These are phyloP conservation scores for Plasmodium coatneyi DNA, from an alignment of 169 alveolate species.

Conservation along the genomic window DNA sequence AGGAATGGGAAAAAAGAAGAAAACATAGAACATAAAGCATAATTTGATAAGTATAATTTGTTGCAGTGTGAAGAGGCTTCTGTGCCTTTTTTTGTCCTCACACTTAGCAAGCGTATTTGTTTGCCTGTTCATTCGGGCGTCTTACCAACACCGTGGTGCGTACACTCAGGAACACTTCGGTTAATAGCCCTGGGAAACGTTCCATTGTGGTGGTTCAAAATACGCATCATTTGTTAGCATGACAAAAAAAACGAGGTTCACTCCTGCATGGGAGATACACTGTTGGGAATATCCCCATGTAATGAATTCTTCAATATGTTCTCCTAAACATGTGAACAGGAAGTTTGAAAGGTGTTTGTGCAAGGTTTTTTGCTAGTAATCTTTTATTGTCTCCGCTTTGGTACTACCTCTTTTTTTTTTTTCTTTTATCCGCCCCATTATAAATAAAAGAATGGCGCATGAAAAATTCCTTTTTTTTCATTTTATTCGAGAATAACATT, in stretches of 20 bases:
- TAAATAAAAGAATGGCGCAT: neutral
- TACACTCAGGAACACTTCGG: neutral
- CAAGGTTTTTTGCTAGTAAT: neutral
- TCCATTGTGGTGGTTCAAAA: neutral
- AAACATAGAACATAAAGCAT: neutral
- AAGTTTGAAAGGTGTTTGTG: neutral
- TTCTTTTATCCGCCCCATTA: neutral
- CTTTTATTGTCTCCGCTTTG: neutral
- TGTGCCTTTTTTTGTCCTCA: neutral
- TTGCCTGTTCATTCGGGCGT: neutral
- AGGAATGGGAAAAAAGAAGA: neutral
- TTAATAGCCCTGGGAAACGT: neutral
- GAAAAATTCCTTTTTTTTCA: neutral
- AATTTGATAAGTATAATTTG: neutral
- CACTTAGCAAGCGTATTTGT: neutral
- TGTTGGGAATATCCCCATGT: neutral
- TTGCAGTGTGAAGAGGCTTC: neutral
- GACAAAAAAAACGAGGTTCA: neutral
- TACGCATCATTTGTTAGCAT: neutral
- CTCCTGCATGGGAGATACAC: neutral
- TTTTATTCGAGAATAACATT: neutral
- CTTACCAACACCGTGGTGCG: neutral
- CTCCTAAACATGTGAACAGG: neutral
- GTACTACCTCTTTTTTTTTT: neutral
- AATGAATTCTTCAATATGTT: neutral